Conservation (phyloP, 768 basidiomycete species). For the Chalciporus pseudorubinellus region DNA sequence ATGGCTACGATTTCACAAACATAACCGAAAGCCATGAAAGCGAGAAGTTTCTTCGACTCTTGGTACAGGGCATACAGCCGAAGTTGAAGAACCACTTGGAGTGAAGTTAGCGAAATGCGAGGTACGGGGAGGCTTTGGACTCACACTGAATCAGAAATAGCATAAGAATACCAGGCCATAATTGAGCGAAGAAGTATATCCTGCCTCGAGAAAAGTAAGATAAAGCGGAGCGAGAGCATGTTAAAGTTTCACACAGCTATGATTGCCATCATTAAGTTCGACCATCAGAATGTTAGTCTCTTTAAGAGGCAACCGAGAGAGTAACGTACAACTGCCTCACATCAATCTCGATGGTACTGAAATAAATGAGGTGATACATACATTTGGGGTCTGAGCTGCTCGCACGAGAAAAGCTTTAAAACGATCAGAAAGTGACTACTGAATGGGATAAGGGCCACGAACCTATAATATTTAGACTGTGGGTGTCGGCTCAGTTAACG, state of each 20-base stretch:
- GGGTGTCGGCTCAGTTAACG: too few species aligned
- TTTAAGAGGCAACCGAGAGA: too few species aligned
- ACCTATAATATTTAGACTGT: slow-evolving; percentile 19
- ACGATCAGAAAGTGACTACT: background rate
- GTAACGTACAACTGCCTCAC: slow-evolving; percentile 17
- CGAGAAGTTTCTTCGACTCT: slow-evolving; percentile 4
- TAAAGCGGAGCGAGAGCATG: too few species aligned
- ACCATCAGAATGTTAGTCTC: too few species aligned
- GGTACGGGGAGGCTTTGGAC: background rate
- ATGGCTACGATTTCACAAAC: slow-evolving; percentile 8
- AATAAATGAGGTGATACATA: too few species aligned
- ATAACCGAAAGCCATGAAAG: slow-evolving; percentile 3
- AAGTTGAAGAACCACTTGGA: slow-evolving; percentile 14
- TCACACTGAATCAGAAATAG: slow-evolving; percentile 5
- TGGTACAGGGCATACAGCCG: slow-evolving; percentile 11
- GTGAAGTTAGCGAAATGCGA: background rate
- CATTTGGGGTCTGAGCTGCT: background rate
- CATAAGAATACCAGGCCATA: background rate
- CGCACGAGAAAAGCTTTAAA: slow-evolving; percentile 17
- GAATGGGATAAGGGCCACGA: background rate
- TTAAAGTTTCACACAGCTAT: slow-evolving; percentile 15
- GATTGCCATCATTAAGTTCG: too few species aligned
- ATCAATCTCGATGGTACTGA: too few species aligned
- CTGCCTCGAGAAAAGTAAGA: slow-evolving; percentile 11
- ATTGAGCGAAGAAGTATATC: slow-evolving; percentile 4